Evolutionary conservation across 1,284 basidiomycete genomes (phyloP).

Genomic region (Leccinum solheimii): DNA sequence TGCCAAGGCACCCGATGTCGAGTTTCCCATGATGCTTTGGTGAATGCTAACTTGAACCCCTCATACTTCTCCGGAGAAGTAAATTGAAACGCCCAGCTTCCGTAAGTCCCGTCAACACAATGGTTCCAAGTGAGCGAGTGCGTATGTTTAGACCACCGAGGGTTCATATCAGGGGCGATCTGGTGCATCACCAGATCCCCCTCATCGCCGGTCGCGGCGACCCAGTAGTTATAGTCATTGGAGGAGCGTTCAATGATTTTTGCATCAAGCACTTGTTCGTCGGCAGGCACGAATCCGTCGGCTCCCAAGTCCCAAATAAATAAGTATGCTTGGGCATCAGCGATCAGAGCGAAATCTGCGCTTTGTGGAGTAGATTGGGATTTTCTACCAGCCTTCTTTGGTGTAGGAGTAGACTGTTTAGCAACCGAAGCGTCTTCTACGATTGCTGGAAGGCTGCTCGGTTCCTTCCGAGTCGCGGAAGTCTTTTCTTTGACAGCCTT

Average conservation of each 20-base stretch:
- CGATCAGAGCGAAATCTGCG: slow-evolving; percentile 36
- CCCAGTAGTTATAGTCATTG: slow-evolving; percentile 59
- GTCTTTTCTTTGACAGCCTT: slow-evolving; percentile 26
- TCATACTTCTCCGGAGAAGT: slow-evolving; percentile 56
- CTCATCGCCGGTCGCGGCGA: slow-evolving; percentile 56
- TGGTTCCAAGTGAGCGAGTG: slow-evolving; percentile 86
- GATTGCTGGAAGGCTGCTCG: slow-evolving; percentile 11
- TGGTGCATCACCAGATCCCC: slow-evolving; percentile 59
- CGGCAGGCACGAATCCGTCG: slow-evolving; percentile 62
- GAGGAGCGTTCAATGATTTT: slow-evolving; percentile 60
- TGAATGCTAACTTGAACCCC: slow-evolving; percentile 68
- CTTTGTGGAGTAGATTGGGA: slow-evolving; percentile 12
- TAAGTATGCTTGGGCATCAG: slow-evolving; percentile 53
- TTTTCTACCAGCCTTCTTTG: slow-evolving; percentile 17
- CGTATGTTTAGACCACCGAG: slow-evolving; percentile 62
- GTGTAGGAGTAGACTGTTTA: slow-evolving; percentile 11
- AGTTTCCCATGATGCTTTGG: slow-evolving; percentile 80
- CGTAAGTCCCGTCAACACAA: slow-evolving; percentile 59
- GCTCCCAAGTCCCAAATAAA: slow-evolving; percentile 74
- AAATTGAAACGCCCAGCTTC: slow-evolving; percentile 88
- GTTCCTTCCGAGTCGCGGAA: slow-evolving; percentile 16
- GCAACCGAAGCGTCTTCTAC: slow-evolving; percentile 1
- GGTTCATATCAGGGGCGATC: slow-evolving; percentile 74
- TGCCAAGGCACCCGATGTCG: slow-evolving; percentile 75
- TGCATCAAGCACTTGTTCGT: slow-evolving; percentile 67